phyloP scores from a whole-genome alignment of 306 rosid genomes.

The Pachyrhizus erosus region DNA sequence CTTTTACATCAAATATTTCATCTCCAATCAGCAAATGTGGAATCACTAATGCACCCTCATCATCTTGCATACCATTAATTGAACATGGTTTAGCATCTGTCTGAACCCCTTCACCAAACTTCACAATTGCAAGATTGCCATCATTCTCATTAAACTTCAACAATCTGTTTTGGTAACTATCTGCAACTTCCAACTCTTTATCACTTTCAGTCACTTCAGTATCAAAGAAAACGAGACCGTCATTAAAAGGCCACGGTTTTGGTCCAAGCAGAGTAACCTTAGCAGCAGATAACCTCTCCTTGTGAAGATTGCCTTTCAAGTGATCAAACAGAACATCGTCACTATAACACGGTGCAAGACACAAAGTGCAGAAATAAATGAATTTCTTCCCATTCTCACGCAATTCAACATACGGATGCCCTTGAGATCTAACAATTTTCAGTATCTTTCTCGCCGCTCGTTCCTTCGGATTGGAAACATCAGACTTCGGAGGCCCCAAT shows the following conservation, averaged over 20 bases:
- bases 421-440: conserved; percentile 75
- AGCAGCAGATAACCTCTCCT: conserved; percentile 66
- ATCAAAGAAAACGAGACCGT: conserved; percentile 83
- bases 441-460: conserved; percentile 74
- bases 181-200: conserved; percentile 41
- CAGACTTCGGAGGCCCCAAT: conserved; percentile 57
- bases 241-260: conserved; percentile 93
- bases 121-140: conserved; percentile 66
- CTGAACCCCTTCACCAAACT: conserved; percentile 51
- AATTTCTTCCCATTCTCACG: conserved; percentile 79
- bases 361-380: conserved; percentile 81
- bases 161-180: conserved; percentile 49
- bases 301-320: conserved; percentile 85
- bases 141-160: conserved; percentile 48
- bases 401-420: conserved; percentile 83
- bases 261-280: conserved; percentile 73
- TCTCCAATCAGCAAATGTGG: conserved; percentile 67
- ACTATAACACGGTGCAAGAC: conserved; percentile 80
- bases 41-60: conserved; percentile 50
- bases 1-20: conserved; percentile 63
- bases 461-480: conserved; percentile 58
- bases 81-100: conserved; percentile 51
- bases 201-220: conserved; percentile 53
- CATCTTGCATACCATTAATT: conserved; percentile 28
- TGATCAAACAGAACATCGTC: conserved; percentile 78